phyloP scores from a whole-genome alignment of 2,329 filamentous ascomycete species.

The Fusarium piperis region DNA sequence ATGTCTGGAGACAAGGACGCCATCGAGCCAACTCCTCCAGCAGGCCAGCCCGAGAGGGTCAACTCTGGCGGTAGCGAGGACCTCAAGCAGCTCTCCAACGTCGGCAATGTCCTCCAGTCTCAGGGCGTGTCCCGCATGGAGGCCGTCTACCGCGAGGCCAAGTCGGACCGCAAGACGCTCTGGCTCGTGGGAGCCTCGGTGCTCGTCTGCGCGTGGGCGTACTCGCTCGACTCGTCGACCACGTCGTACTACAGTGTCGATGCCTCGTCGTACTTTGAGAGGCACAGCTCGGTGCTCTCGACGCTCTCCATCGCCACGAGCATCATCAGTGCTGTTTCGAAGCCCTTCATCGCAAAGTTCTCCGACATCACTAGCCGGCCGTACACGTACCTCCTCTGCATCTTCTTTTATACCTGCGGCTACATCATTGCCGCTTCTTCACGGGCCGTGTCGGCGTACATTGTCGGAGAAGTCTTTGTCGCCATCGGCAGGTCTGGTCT shows the following conservation, averaged over 20 bases:
- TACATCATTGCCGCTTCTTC: slow-evolving; percentile 68
- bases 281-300: slow-evolving; percentile 42
- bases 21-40: slow-evolving; percentile 3
- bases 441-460: slow-evolving; percentile 60
- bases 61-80: slow-evolving; percentile 15
- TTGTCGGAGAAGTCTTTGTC: slow-evolving; percentile 67
- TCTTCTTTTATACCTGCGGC: slow-evolving; percentile 63
- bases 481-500: slow-evolving; percentile 67
- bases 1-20: slow-evolving; percentile 23
- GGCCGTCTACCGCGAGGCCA: slow-evolving; percentile 43
- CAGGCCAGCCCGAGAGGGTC: slow-evolving; percentile 11
- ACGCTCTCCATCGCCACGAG: slow-evolving; percentile 45
- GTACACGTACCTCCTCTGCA: slow-evolving; percentile 66
- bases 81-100: slow-evolving; percentile 28
- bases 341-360: slow-evolving; percentile 69
- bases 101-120: slow-evolving; percentile 34
- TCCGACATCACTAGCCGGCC: slow-evolving; percentile 70
- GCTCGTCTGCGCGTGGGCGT: slow-evolving; percentile 46
- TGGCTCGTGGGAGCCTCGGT: slow-evolving; percentile 43
- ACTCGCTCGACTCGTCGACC: slow-evolving; percentile 44
- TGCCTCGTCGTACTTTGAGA: slow-evolving; percentile 40
- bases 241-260: slow-evolving; percentile 44
- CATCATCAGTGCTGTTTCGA: slow-evolving; percentile 62
- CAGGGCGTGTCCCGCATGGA: slow-evolving; percentile 45
- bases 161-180: slow-evolving; percentile 36